Conservation (phyloP, 2,329 filamentous ascomycete species). For the Fusarium musae region DNA sequence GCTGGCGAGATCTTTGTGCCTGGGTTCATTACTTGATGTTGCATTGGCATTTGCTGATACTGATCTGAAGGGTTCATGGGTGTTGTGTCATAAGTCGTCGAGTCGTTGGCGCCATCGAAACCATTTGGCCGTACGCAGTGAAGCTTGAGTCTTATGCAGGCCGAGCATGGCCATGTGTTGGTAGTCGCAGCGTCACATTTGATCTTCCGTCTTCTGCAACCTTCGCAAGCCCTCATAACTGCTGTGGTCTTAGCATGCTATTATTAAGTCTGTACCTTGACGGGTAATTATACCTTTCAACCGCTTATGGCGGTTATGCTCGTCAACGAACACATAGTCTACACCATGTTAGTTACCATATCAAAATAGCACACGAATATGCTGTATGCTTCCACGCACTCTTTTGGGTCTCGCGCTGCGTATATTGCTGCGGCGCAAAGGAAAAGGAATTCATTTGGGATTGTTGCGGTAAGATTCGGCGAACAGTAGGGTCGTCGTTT, state of each 20-base stretch:
- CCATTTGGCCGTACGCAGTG: conserved; percentile 92
- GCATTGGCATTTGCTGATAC: conserved; percentile 63
- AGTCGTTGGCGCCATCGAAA: conserved; percentile 62
- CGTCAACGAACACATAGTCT: conserved; percentile 99
- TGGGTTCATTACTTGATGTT: conserved; percentile 57
- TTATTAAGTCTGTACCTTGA: neutral
- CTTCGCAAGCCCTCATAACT: conserved; percentile 98
- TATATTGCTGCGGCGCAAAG: conserved; percentile 72
- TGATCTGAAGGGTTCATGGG: conserved; percentile 48
- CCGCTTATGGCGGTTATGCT: conserved; percentile 97
- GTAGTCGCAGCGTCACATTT: conserved; percentile 98
- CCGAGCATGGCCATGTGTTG: conserved; percentile 96
- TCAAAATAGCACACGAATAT: neutral
- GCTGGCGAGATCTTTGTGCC: conserved; percentile 54
- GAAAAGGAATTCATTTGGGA: conserved; percentile 74
- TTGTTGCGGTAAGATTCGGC: conserved; percentile 73
- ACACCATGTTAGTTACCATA: conserved; percentile 33
- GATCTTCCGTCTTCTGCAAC: conserved; percentile 94
- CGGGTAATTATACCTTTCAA: conserved; percentile 78
- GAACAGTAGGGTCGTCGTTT: conserved; percentile 67
- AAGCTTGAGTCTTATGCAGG: conserved; percentile 90
- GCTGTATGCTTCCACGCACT: conserved; percentile 66
- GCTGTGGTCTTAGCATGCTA: conserved; percentile 15
- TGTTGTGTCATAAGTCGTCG: conserved; percentile 49
- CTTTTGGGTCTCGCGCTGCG: conserved; percentile 79